Base-by-base conservation (phyloP, 257 asterid genomes). In the Fraxinus excelsior region DNA sequence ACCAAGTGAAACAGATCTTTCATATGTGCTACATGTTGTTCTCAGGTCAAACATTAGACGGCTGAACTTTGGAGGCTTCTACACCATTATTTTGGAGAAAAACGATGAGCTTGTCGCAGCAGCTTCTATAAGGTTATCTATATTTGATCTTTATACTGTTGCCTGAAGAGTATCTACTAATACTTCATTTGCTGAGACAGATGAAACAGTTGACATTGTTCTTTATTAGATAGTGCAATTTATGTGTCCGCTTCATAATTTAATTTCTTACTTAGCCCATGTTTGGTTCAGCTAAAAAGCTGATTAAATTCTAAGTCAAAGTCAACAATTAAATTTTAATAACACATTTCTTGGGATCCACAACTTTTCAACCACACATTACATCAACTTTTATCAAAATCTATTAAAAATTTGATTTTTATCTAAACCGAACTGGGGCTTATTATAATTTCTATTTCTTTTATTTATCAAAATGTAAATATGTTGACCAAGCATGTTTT, bases 41-140 rank as follows among this genome's bases (percentile, higher is more conserved):
- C 44, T 58, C 85, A 96, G 99, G 88, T 96, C 99, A 69, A 93
- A 96, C 81, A 86, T 96, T 78, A 91, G 82, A 84, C 90, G 99
- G 85, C 86, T 96, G 85, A 87, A 93, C 90, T 93, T 84, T 62
- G 78, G 73, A 60, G 92, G 97, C 32, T 96, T 96, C 87, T 91
- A 75, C 73, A 93, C 97, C 80, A 38, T 90, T 79, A 71, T 93
- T 84, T 87, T 96, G 66, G 97, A 96, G 91, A 96, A 87, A 89
- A 93, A 89, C 40, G 97, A 93, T 38, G 97, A 91, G 66, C 79
- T 94, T 80, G 88, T 91, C 21, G 73, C 97, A 3, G 97, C 90
- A 26, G 99, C 99, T 74, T 89, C 98, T 56, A 83, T 96, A 87
- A 96, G 99, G 99, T 96, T 78, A 66, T 74, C 46, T 81, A 13